Evolutionary conservation across 208 protist species (phyloP), one percentile per base, ranked within the genome.

Genomic region (Leptomonas pyrrhocoris): DNA sequence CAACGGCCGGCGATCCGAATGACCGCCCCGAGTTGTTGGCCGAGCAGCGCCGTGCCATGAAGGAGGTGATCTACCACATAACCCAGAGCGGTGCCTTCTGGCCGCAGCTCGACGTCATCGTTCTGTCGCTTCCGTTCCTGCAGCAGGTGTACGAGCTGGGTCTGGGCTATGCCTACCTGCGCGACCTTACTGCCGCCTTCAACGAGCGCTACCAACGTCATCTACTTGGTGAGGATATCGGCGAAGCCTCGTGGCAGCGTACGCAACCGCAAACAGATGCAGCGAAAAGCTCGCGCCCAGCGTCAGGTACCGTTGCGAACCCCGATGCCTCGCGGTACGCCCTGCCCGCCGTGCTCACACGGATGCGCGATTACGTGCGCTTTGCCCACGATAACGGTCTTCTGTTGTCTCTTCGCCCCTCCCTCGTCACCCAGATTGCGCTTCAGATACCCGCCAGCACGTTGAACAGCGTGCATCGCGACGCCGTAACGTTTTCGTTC

Each of bases 291-390:
- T 19, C 31, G 62, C 23, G 13, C 48, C 6, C 40, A 51, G 21
- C 64, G 30, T n/a, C 21, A 40, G 25, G 30, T 60, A 16, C 12
- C 48, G 28, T 4, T 28, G 8, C 16, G 13, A 18, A 21, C 51
- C 12, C 28, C n/a, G 46, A 27, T 18, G 48, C 18, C 12, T 0
- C 55, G 36, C 34, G 42, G 45, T 53, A 51, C 16, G 48, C 53
- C 34, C 55, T 82, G 38, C 81, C 73, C 3, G 60, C 56, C 12
- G 77, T 74, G 50, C 55, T 90, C 19, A 50, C 54, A 12, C 83
- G 86, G 21, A 69, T 86, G 50, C 85, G 81, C 1, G 84, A 90
- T 51, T 94, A 89, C 73, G 79, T 94, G 46, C 90, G 88, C 64
- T 94, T 94, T 65, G 77, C 84, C n/a, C 80, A 84, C 30, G 56